Conservation (phyloP, 345 rosid species). For the Noccaea caerulescens region DNA sequence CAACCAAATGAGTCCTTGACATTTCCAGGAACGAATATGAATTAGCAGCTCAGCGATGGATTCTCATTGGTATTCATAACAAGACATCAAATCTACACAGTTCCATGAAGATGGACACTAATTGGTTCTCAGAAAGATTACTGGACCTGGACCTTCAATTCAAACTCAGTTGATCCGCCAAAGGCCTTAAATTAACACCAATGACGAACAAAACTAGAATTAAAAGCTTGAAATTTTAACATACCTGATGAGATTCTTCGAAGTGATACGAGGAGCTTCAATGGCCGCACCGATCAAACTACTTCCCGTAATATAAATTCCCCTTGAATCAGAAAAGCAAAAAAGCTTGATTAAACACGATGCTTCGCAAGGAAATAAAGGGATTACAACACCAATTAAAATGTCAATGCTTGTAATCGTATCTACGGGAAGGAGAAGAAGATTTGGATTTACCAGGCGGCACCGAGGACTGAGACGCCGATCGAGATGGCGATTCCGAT, state of each 20-base stretch:
- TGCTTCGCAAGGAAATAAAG: neutral
- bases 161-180: conserved; percentile 19
- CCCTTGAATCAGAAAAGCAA: conserved; percentile 50
- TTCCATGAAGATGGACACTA: neutral
- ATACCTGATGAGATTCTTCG: conserved; percentile 74
- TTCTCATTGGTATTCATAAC: conserved; percentile 18
- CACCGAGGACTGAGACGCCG: conserved; percentile 99
- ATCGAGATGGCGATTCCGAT: conserved; percentile 92
- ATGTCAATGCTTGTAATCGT: conserved; percentile 2
- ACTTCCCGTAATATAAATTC: conserved; percentile 96
- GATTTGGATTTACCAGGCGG: conserved; percentile 74
- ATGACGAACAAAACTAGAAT: conserved; percentile 2
- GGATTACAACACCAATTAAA: neutral
- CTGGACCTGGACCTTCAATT: neutral
- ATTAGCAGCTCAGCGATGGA: neutral
- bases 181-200: conserved; percentile 12
- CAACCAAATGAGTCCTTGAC: neutral
- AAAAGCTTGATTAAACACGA: neutral
- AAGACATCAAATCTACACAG: conserved; percentile 4
- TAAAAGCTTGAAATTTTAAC: neutral
- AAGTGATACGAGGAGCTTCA: conserved; percentile 97
- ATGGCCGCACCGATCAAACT: conserved; percentile 99
- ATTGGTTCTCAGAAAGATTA: conserved; percentile 3
- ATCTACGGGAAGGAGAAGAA: neutral
- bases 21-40: neutral